Percentiles rank a stretch among this genome's conserved stretches.
These are phyloP conservation scores for Leucosporidium scottii DNA, from an alignment of 768 basidiomycete species.

Conservation along the genomic window DNA sequence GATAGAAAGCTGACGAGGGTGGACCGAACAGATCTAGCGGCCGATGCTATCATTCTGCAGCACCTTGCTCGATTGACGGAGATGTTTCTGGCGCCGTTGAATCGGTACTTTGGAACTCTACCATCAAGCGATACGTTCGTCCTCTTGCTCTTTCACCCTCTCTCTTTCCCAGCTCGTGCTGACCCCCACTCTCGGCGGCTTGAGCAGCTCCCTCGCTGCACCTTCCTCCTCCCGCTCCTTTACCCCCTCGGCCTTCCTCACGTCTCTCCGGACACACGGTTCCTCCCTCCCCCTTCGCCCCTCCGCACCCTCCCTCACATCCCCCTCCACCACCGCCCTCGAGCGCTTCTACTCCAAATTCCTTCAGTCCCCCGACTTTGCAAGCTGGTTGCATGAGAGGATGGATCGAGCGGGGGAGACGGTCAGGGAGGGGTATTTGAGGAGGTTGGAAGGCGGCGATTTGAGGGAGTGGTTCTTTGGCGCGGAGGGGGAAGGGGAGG, in stretches of 20 bases:
- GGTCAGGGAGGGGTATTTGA: neutral
- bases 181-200: neutral
- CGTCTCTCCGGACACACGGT: slow-evolving; percentile 20
- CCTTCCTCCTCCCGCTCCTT: slow-evolving; percentile 7
- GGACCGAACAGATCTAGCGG: slow-evolving; percentile 41
- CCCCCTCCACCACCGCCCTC: neutral
- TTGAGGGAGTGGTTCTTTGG: neutral
- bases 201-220: neutral
- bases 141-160: slow-evolving; percentile 40
- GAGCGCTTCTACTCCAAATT: slow-evolving; percentile 23
- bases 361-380: neutral
- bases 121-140: slow-evolving; percentile 57
- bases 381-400: neutral
- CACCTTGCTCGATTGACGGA: slow-evolving; percentile 83
- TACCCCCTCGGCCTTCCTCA: slow-evolving; percentile 9
- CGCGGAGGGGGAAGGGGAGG: neutral
- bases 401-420: neutral
- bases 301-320: slow-evolving; percentile 1
- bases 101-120: slow-evolving; percentile 81
- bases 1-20: neutral
- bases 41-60: slow-evolving; percentile 51
- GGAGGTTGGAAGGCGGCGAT: neutral
- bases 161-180: neutral
- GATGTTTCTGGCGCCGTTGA: slow-evolving; percentile 76
- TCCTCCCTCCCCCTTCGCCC: slow-evolving; percentile 8